These are phyloP conservation scores for Kalaharituber pfeilii DNA, from an alignment of 2,329 filamentous ascomycete genomes.

Conservation along the genomic window DNA sequence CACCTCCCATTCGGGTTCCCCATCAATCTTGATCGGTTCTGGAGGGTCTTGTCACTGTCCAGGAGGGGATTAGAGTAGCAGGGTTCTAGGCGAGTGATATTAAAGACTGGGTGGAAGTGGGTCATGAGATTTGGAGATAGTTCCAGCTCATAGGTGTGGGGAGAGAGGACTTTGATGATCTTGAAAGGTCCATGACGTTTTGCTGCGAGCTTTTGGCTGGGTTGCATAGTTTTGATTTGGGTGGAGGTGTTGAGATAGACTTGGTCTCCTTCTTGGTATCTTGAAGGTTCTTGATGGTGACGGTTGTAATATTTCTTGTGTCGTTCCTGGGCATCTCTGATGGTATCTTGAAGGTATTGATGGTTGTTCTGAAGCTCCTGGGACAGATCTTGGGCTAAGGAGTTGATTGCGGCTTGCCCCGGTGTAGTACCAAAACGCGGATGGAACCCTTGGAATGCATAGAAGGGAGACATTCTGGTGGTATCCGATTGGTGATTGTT, in stretches of 20 bases:
- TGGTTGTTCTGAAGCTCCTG: background rate
- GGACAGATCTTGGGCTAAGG: background rate
- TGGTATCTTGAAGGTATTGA: background rate
- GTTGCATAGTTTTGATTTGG: constrained; percentile 1
- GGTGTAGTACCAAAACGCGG: background rate
- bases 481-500: constrained; percentile 17
- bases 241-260: constrained; percentile 6
- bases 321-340: background rate
- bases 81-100: constrained; percentile 1
- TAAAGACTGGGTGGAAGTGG: constrained; percentile 4
- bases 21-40: background rate
- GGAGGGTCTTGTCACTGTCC: background rate
- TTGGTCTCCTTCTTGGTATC: background rate
- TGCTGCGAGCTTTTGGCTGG: constrained; percentile 7
- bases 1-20: background rate
- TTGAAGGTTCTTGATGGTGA: background rate
- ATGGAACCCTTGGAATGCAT: constrained; percentile 7
- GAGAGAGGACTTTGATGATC: background rate
- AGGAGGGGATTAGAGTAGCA: background rate
- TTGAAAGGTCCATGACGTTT: constrained; percentile 5
- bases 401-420: background rate
- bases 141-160: background rate
- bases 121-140: constrained; percentile 4
- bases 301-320: background rate
- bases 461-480: constrained; percentile 18